phyloP scores from a whole-genome alignment of 495 filamentous ascomycete species.

The Letharia columbiana region DNA sequence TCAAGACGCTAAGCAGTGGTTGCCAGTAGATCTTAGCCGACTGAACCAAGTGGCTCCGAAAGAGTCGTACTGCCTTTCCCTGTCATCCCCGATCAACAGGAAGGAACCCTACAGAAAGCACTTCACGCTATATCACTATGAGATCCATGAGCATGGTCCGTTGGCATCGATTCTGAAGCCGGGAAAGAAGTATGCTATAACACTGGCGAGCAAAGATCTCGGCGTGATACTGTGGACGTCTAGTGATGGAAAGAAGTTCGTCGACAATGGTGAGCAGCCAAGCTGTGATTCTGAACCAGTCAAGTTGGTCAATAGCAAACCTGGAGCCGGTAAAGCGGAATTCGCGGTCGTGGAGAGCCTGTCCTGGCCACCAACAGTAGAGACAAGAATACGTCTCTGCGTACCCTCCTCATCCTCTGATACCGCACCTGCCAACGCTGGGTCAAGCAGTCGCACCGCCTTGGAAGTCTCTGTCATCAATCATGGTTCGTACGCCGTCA shows the following conservation, averaged over 20 bases:
- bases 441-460: neutral
- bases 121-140: neutral
- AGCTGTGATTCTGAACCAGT: neutral
- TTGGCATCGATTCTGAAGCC: neutral
- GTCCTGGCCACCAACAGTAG: neutral
- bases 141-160: neutral
- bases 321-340: neutral
- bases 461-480: conserved; percentile 12
- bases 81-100: neutral
- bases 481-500: conserved; percentile 17
- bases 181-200: neutral
- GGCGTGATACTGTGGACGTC: neutral
- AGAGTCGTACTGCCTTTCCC: conserved; percentile 23
- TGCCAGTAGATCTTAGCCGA: conserved; percentile 20
- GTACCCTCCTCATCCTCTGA: neutral
- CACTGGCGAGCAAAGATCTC: neutral
- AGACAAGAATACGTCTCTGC: neutral
- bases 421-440: neutral
- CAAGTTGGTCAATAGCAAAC: neutral
- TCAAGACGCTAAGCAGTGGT: conserved; percentile 18
- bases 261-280: neutral
- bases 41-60: conserved; percentile 17
- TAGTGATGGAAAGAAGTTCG: neutral
- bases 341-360: neutral
- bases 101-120: neutral